Percentiles rank a stretch among this genome's conserved stretches.
Evolutionary conservation across 148 eudicot species (phyloP).

Genomic region (Cornus controversa): DNA sequence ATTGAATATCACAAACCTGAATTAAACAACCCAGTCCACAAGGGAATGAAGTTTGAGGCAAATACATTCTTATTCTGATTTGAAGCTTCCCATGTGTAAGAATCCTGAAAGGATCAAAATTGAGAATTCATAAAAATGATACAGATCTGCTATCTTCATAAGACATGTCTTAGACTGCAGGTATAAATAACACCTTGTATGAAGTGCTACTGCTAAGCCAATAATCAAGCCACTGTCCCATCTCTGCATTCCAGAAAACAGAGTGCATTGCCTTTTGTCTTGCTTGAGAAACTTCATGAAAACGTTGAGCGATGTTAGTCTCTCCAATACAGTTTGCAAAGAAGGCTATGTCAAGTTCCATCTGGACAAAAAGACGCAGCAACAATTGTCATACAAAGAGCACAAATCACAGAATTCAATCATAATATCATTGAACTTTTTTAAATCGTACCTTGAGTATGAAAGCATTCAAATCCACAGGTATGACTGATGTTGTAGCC

Average conservation of each 20-base stretch:
- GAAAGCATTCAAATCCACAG: conserved; percentile 92
- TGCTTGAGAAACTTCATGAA: conserved; percentile 49
- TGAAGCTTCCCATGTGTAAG: conserved; percentile 43
- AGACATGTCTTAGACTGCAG: background rate
- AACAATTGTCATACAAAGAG: background rate
- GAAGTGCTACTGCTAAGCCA: conserved; percentile 51
- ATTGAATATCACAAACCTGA: conserved; percentile 51
- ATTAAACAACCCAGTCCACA: conserved; percentile 66
- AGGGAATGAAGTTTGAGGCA: conserved; percentile 85
- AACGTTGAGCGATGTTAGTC: conserved; percentile 28
- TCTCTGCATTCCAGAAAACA: conserved; percentile 75
- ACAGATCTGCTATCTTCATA: background rate
- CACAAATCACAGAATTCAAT: background rate
- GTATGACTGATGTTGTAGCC: conserved; percentile 66
- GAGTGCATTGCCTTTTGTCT: conserved; percentile 67
- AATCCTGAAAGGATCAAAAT: conserved; percentile 33
- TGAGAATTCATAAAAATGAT: background rate
- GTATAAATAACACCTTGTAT: conserved; percentile 35
- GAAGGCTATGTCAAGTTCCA: conserved; percentile 84
- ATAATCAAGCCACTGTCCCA: conserved; percentile 91
- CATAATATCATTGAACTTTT: background rate
- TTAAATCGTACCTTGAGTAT: conserved; percentile 60
- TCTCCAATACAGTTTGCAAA: conserved; percentile 64
- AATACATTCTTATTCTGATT: conserved; percentile 67
- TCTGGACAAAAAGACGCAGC: conserved; percentile 35